Evolutionary conservation across 139 green algal species (phyloP), one percentile per base, ranked within the genome.

Genomic region (Asterochloris sp.): DNA sequence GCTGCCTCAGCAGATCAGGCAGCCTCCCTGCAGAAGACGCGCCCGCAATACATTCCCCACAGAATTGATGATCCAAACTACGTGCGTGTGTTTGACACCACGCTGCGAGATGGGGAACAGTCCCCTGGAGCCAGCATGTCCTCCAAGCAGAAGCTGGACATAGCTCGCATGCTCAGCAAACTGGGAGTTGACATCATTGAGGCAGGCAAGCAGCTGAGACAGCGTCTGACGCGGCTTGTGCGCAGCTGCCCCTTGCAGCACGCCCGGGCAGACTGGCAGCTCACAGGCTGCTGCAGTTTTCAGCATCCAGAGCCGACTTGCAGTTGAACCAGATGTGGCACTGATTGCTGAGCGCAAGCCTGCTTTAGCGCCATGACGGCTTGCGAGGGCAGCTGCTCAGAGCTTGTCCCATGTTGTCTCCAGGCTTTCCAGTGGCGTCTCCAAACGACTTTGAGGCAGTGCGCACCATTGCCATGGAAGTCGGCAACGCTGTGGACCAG

Each of bases 171-270:
- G 88, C 92, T 99, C 67, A 87, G 91, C n/a, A 96, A 95, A 87
- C 92, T 99, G 29, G 96, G 97, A 17, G 97, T 99, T 64, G 97
- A 99, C 84, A 98, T 99, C 86, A 99, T 99, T 77, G 97, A 99
- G 88, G 97, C 97, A 13, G 71, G 71, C 26, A 54, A 54, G 38
- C 38, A 54, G 38, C 38, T 54, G 38, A 54, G 38, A 54, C 38
- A 54, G 23, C 38, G 38, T 54, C 38, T 54, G 6, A 6, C 4
- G 38, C 38, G 2, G 38, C 38, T 54, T 54, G 38, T 54, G 38
- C 6, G 2, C 38, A 10, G 38, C 38, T 54, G 38, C 38, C 38
- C 38, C 38, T 54, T 54, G 38, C 38, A 54, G 38, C 38, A 54
- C 38, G 6, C 38, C 38, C 6, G 38, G 38, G 38, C 38, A 54